A percentile compares a stretch with the other conserved stretches of the same genome.
phyloP scores from a whole-genome alignment of 345 rosid species.

The Raphanus raphanistrum region DNA sequence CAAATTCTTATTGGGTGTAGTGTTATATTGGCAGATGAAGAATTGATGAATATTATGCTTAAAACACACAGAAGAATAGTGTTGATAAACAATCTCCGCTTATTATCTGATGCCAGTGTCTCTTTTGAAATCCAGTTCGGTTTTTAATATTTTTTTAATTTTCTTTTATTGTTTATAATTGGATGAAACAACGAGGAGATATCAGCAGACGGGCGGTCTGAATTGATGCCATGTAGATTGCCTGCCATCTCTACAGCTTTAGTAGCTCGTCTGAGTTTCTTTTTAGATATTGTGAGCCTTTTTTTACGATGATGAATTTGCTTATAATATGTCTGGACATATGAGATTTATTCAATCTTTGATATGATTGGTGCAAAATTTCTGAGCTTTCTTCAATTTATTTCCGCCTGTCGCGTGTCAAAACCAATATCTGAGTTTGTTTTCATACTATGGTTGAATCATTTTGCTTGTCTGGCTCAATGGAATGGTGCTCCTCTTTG shows the following conservation, averaged over 20 bases:
- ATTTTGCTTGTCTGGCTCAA: neutral
- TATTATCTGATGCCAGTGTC: constrained; percentile 43
- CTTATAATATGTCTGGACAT: constrained; percentile 42
- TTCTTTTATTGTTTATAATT: no score
- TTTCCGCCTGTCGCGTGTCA: neutral
- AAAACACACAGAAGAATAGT: constrained; percentile 27
- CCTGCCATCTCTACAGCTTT: constrained; percentile 29
- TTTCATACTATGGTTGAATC: no score
- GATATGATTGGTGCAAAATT: constrained; percentile 19
- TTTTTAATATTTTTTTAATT: neutral
- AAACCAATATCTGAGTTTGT: no score
- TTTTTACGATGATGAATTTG: constrained; percentile 31
- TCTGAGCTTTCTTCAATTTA: constrained; percentile 20
- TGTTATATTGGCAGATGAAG: constrained; percentile 30
- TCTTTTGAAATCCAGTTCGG: neutral
- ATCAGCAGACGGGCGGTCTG: constrained; percentile 47
- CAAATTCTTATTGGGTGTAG: neutral
- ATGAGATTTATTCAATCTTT: constrained; percentile 32
- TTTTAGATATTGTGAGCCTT: rapidly evolving
- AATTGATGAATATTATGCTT: constrained; percentile 37
- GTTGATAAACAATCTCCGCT: constrained; percentile 42
- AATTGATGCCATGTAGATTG: constrained; percentile 46
- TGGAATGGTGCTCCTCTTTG: no score
- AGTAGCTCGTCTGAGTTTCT: constrained; percentile 31
- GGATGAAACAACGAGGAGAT: constrained; percentile 34